A percentile compares a stretch with the other conserved stretches of the same genome.
phyloP scores from a whole-genome alignment of 202 grass and related monocot species.

The Miscanthus sacchariflorus region DNA sequence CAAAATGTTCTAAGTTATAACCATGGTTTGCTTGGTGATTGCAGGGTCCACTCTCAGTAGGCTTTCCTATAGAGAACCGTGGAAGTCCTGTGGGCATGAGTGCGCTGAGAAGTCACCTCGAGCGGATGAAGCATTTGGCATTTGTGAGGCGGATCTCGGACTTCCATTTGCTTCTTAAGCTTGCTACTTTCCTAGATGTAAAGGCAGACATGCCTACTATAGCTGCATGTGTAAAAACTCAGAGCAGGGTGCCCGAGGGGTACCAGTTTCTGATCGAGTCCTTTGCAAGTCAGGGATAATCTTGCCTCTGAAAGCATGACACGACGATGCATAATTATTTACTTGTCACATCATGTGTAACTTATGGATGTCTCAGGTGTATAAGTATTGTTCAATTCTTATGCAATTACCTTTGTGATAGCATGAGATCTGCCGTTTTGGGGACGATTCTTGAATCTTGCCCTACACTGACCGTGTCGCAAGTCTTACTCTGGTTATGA shows the following conservation, averaged over 20 bases:
- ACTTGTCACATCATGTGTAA: slow-evolving; percentile 42
- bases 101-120: slow-evolving; percentile 67
- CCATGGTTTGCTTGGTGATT: slow-evolving; percentile 17
- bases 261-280: slow-evolving; percentile 93
- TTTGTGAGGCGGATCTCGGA: slow-evolving; percentile 91
- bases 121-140: slow-evolving; percentile 65
- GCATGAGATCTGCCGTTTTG: not conserved
- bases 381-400: slow-evolving; percentile 40
- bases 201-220: slow-evolving; percentile 80
- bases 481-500: not conserved
- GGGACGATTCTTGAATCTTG: not conserved
- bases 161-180: slow-evolving; percentile 82
- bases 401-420: slow-evolving; percentile 25
- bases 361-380: slow-evolving; percentile 43
- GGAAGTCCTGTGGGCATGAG: slow-evolving; percentile 49
- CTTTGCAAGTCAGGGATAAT: slow-evolving; percentile 62
- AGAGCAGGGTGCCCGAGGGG: slow-evolving; percentile 72
- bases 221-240: slow-evolving; percentile 65
- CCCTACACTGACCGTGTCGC: not conserved
- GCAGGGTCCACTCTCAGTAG: slow-evolving; percentile 70
- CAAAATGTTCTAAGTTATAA: slow-evolving; percentile 1
- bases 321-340: slow-evolving; percentile 26
- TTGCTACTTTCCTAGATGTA: slow-evolving; percentile 69
- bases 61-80: slow-evolving; percentile 85
- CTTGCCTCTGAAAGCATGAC: not conserved